A percentile compares a stretch with the other conserved stretches of the same genome.
These are phyloP conservation scores for Podospora australis DNA, from an alignment of 495 filamentous ascomycete species.

Conservation along the genomic window DNA sequence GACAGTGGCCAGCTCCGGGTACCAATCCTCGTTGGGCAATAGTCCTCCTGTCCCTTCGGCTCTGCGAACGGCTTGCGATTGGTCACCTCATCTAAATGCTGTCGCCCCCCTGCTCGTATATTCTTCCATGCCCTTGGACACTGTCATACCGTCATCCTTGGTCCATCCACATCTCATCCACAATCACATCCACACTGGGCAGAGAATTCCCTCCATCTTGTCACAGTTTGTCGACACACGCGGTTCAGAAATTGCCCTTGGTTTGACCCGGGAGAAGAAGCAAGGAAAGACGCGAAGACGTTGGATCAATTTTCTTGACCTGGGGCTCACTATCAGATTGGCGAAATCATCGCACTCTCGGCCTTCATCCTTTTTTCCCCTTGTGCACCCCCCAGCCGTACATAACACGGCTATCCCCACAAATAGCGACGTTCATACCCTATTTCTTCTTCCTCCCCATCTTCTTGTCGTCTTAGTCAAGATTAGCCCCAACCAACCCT, in stretches of 20 bases:
- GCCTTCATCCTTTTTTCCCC: neutral
- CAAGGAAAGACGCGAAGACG: neutral
- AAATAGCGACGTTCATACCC: neutral
- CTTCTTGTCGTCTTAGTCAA: neutral
- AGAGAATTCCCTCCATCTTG: slow-evolving; percentile 25
- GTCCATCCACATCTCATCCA: slow-evolving; percentile 20
- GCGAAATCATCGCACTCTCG: neutral
- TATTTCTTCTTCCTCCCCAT: neutral
- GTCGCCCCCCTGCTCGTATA: slow-evolving; percentile 34
- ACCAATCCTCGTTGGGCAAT: slow-evolving; percentile 39
- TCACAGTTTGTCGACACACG: too few relatives aligned
- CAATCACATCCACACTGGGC: slow-evolving; percentile 25
- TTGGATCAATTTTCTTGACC: neutral
- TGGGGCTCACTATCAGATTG: neutral
- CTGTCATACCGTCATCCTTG: slow-evolving; percentile 36
- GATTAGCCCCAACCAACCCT: slow-evolving; percentile 6
- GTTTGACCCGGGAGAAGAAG: neutral
- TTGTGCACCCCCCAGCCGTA: slow-evolving; percentile 2
- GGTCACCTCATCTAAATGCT: slow-evolving; percentile 40
- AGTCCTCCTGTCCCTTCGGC: slow-evolving; percentile 29
- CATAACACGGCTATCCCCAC: slow-evolving; percentile 12
- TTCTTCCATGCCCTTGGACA: slow-evolving; percentile 37
- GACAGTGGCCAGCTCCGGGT: slow-evolving; percentile 38
- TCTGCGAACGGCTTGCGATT: slow-evolving; percentile 28
- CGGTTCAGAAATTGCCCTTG: slow-evolving; percentile 6